Conservation (phyloP, 345 rosid species). For the Raphanus raphanistrum region DNA sequence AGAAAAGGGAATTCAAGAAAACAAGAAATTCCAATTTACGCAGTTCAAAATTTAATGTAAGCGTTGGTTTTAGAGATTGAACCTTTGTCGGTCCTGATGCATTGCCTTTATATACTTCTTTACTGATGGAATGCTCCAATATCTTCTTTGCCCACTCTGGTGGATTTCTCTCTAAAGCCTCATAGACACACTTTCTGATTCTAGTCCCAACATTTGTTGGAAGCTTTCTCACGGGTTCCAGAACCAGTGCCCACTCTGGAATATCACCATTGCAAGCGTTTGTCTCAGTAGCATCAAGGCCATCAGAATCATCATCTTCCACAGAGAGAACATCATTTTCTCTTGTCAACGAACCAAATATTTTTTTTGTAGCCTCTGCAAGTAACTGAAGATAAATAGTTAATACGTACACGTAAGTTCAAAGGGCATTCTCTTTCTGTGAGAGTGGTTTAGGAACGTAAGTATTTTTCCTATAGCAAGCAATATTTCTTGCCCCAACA, state of each 20-base stretch:
- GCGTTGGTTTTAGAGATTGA: slow-evolving; percentile 18
- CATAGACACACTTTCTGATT: slow-evolving; percentile 88
- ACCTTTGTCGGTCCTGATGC: slow-evolving; percentile 99
- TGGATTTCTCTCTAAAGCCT: slow-evolving; percentile 73
- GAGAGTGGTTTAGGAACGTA: background rate
- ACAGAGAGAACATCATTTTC: slow-evolving; percentile 59
- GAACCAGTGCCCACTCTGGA: slow-evolving; percentile 84
- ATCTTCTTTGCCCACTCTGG: slow-evolving; percentile 93
- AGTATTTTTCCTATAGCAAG: background rate
- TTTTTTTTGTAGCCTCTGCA: slow-evolving; percentile 85
- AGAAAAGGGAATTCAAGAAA: background rate
- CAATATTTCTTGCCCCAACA: slow-evolving; percentile 1
- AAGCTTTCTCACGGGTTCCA: slow-evolving; percentile 89
- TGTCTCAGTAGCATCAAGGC: slow-evolving; percentile 51
- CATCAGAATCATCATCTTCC: slow-evolving; percentile 67
- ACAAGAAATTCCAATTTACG: slow-evolving; percentile 15
- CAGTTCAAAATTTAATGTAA: slow-evolving; percentile 24
- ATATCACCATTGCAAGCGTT: slow-evolving; percentile 52
- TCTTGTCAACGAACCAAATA: slow-evolving; percentile 60
- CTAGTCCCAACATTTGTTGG: slow-evolving; percentile 99
- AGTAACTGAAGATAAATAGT: slow-evolving; percentile 73
- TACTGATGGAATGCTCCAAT: slow-evolving; percentile 90
- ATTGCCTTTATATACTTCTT: slow-evolving; percentile 97
- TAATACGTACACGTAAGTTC: slow-evolving; percentile 18
- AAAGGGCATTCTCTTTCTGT: slow-evolving; percentile 4